These are phyloP conservation scores for Didymosphaeria variabile DNA, from an alignment of 2,329 filamentous ascomycete species.

Conservation along the genomic window DNA sequence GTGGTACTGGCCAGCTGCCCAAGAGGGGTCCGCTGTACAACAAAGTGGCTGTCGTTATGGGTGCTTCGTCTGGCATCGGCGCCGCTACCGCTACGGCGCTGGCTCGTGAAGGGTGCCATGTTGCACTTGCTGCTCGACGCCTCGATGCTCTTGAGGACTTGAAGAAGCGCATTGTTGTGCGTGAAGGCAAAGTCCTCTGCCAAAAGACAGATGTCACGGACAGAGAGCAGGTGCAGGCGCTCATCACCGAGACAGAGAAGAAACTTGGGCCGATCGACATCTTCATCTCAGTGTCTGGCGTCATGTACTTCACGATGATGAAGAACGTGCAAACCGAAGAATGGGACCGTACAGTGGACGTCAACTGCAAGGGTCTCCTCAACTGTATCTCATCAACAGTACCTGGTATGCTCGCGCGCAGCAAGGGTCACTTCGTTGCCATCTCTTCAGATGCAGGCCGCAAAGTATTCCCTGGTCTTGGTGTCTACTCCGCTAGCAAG, in stretches of 20 bases:
- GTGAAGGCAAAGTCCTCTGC: constrained; percentile 71
- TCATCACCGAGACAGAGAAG: constrained; percentile 67
- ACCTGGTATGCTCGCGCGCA: constrained; percentile 75
- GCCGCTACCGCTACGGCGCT: constrained; percentile 76
- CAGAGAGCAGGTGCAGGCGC: constrained; percentile 69
- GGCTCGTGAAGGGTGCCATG: constrained; percentile 74
- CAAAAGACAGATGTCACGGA: constrained; percentile 78
- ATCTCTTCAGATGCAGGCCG: constrained; percentile 84
- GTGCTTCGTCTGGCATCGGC: constrained; percentile 81
- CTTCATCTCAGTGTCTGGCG: constrained; percentile 80
- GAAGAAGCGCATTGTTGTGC: constrained; percentile 66
- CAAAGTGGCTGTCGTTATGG: constrained; percentile 78
- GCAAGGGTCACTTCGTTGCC: constrained; percentile 76
- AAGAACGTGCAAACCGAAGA: constrained; percentile 76
- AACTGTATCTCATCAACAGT: constrained; percentile 75
- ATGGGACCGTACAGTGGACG: constrained; percentile 83
- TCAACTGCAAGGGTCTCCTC: constrained; percentile 85
- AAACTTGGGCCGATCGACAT: constrained; percentile 79
- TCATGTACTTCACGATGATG: constrained; percentile 94
- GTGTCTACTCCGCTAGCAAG: constrained; percentile 84
- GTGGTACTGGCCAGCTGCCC: constrained; percentile 55
- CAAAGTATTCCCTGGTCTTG: constrained; percentile 82
- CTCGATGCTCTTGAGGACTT: constrained; percentile 73
- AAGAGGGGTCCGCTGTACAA: constrained; percentile 69
- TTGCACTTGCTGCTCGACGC: constrained; percentile 77